Evolutionary conservation across 1,284 basidiomycete genomes (phyloP).

Genomic region (Exsudoporus floridanus): DNA sequence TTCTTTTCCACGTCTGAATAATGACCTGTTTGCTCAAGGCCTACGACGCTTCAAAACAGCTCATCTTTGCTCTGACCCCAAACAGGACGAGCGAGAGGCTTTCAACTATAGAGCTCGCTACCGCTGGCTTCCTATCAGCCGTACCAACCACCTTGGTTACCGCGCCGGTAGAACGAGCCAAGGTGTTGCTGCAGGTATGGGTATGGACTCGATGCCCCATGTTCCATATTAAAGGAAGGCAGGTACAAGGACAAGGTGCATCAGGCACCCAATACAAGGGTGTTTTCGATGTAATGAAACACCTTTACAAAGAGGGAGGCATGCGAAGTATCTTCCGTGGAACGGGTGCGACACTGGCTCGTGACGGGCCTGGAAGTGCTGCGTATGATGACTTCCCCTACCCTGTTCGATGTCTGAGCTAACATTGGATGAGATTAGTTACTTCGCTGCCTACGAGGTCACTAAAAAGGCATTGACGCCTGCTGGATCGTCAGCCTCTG

Average conservation of each 20-base stretch:
- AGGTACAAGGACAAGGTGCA: conserved; percentile 89
- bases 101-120: conserved; percentile 81
- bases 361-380: conserved; percentile 96
- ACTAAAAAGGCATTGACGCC: conserved; percentile 87
- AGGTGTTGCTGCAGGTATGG: conserved; percentile 87
- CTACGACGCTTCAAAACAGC: conserved; percentile 90
- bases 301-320: conserved; percentile 95
- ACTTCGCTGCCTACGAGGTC: conserved; percentile 97
- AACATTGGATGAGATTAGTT: conserved; percentile 48
- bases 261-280: conserved; percentile 81
- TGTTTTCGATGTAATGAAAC: conserved; percentile 87
- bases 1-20: neutral
- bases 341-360: conserved; percentile 85
- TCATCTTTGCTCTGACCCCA: conserved; percentile 76
- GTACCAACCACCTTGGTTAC: conserved; percentile 91
- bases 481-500: conserved; percentile 68
- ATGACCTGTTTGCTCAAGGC: conserved; percentile 53
- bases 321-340: conserved; percentile 92
- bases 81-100: conserved; percentile 65
- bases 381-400: conserved; percentile 58
- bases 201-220: conserved; percentile 1
- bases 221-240: neutral
- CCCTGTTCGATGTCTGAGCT: neutral
- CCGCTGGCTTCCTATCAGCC: conserved; percentile 94
- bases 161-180: conserved; percentile 95